phyloP scores from a whole-genome alignment of 2,329 filamentous ascomycete genomes.

The Neopestalotiopsis clavispora region DNA sequence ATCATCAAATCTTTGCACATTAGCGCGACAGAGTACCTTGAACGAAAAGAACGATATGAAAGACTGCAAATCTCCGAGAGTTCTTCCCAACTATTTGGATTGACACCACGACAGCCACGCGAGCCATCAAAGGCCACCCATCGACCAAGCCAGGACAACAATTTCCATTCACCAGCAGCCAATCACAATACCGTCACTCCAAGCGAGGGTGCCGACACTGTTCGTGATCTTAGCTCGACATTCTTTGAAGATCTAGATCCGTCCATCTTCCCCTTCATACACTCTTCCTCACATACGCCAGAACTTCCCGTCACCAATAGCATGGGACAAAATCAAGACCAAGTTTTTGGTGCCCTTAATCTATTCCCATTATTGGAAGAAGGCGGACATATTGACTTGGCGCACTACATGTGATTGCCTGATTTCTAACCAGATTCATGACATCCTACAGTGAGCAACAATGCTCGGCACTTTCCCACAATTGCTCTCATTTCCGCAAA shows the following conservation, averaged over 20 bases:
- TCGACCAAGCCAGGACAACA: slow-evolving; percentile 6
- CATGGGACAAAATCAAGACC: slow-evolving; percentile 43
- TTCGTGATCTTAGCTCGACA: slow-evolving; percentile 5
- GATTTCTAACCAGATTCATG: not conserved
- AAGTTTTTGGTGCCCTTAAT: slow-evolving; percentile 49
- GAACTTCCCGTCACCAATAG: slow-evolving; percentile 46
- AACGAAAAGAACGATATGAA: slow-evolving; percentile 52
- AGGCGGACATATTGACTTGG: slow-evolving; percentile 58
- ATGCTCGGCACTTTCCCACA: too few species aligned
- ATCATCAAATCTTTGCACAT: slow-evolving; percentile 56
- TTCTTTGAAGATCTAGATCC: slow-evolving; percentile 26
- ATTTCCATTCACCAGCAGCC: slow-evolving; percentile 3
- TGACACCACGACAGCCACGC: slow-evolving; percentile 42
- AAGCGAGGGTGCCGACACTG: not conserved
- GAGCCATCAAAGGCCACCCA: not conserved
- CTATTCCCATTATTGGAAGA: slow-evolving; percentile 56
- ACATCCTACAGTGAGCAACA: too few species aligned
- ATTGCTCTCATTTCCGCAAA: not conserved
- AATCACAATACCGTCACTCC: not conserved
- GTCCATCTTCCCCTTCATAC: slow-evolving; percentile 28
- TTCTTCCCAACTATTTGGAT: slow-evolving; percentile 56
- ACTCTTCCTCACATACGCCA: slow-evolving; percentile 27
- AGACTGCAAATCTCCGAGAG: slow-evolving; percentile 52
- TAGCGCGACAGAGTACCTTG: slow-evolving; percentile 51
- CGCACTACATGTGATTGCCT: slow-evolving; percentile 37